Conservation (phyloP, 2,329 filamentous ascomycete genomes). For the Aspergillus sp. region DNA sequence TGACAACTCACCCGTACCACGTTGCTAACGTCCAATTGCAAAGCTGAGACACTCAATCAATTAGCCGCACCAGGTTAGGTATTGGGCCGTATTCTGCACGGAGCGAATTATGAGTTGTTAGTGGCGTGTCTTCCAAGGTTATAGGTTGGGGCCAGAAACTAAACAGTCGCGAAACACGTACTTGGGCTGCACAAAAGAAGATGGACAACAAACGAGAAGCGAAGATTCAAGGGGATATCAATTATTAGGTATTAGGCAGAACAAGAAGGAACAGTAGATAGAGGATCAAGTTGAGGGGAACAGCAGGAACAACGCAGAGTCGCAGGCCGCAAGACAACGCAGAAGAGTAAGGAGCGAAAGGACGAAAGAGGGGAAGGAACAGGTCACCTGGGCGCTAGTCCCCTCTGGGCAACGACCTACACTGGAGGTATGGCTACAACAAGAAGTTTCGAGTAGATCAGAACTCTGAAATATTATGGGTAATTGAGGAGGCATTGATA, state of each 20-base stretch:
- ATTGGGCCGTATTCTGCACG: slow-evolving; percentile 1
- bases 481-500: background rate
- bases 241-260: slow-evolving; percentile 7
- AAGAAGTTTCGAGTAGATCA: background rate
- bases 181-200: background rate
- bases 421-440: background rate
- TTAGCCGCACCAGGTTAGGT: background rate
- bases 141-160: slow-evolving; percentile 6
- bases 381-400: slow-evolving; percentile 13
- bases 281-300: background rate
- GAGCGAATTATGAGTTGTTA: slow-evolving; percentile 4
- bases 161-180: slow-evolving; percentile 1
- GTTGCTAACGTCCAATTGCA: slow-evolving; percentile 10
- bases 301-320: slow-evolving; percentile 6
- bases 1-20: slow-evolving; percentile 12
- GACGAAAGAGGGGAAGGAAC: slow-evolving; percentile 13
- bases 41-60: background rate
- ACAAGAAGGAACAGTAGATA: background rate
- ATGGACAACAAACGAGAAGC: background rate
- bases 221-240: background rate
- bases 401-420: slow-evolving; percentile 6
- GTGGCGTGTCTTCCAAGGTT: background rate
- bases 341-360: slow-evolving; percentile 24
- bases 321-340: slow-evolving; percentile 16
- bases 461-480: background rate